A percentile compares a stretch with the other conserved stretches of the same genome.
These are phyloP conservation scores for Fragaria iinumae DNA, from an alignment of 306 rosid species.

Conservation along the genomic window DNA sequence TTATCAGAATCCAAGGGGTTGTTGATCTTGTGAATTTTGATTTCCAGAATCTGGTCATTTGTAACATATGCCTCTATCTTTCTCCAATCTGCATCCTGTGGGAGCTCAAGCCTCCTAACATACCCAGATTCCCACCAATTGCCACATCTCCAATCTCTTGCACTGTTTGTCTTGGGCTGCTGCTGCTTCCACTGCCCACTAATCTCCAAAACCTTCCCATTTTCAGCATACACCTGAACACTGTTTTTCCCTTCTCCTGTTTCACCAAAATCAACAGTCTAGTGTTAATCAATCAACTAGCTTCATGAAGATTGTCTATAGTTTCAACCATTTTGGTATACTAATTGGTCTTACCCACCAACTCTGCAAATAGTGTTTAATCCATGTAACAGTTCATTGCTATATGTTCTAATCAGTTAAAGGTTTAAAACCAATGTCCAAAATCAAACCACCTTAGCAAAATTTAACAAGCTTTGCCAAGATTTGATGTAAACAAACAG, in stretches of 20 bases:
- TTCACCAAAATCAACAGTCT: slow-evolving; percentile 27
- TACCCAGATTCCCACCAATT: slow-evolving; percentile 91
- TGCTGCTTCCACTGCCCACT: slow-evolving; percentile 83
- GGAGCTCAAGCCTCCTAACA: slow-evolving; percentile 90
- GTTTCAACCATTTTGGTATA: neutral
- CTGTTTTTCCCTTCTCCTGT: slow-evolving; percentile 67
- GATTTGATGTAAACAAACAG: neutral
- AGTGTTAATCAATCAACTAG: slow-evolving; percentile 21
- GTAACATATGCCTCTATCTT: slow-evolving; percentile 53
- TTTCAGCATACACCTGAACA: slow-evolving; percentile 62
- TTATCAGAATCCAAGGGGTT: slow-evolving; percentile 34
- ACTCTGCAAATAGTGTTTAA: neutral
- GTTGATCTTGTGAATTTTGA: slow-evolving; percentile 56
- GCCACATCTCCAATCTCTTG: slow-evolving; percentile 75
- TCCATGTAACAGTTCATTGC: neutral
- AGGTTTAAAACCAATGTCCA: neutral
- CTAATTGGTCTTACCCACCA: neutral
- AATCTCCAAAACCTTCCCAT: slow-evolving; percentile 75
- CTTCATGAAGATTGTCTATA: neutral
- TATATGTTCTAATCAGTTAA: neutral
- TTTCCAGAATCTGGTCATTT: slow-evolving; percentile 59
- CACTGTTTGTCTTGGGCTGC: slow-evolving; percentile 31
- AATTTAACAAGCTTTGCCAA: neutral
- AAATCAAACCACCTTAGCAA: neutral
- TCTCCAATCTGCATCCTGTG: slow-evolving; percentile 84